Evolutionary conservation across 768 basidiomycete species (phyloP).

Genomic region (Leucogyrophana mollusca): DNA sequence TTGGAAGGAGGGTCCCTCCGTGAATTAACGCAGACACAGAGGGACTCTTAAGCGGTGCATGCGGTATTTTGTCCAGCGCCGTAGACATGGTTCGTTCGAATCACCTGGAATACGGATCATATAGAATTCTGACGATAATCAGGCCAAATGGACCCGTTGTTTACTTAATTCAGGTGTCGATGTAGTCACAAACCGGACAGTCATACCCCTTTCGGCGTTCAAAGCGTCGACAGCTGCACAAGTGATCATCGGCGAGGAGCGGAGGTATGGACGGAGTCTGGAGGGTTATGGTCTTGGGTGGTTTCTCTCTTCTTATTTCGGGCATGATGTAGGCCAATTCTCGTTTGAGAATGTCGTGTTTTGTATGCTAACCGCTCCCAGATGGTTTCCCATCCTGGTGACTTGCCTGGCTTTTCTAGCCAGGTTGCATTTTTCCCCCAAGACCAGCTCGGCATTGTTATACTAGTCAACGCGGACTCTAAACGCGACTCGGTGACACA

Average conservation of each 20-base stretch:
- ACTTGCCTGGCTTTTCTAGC: constrained; percentile 26
- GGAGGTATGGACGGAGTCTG: constrained; percentile 16
- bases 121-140: background rate
- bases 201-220: constrained; percentile 26
- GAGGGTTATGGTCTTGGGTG: constrained; percentile 36
- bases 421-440: constrained; percentile 24
- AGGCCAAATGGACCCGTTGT: constrained; percentile 32
- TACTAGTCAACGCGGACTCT: constrained; percentile 19
- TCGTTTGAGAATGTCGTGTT: too few species aligned
- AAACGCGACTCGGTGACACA: constrained; percentile 1
- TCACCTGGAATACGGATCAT: too few species aligned
- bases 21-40: constrained; percentile 20
- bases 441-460: constrained; percentile 28
- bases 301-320: constrained; percentile 28
- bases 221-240: constrained; percentile 26
- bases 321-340: constrained; percentile 29
- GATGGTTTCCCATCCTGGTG: constrained; percentile 21
- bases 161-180: constrained; percentile 31
- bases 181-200: constrained; percentile 24
- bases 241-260: constrained; percentile 11
- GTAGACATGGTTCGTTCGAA: constrained; percentile 34
- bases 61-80: constrained; percentile 35
- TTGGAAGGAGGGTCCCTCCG: constrained; percentile 25
- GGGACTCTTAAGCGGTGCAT: constrained; percentile 29
- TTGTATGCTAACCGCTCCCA: background rate